These are phyloP conservation scores for Rhizophagus sp. DNA, from an alignment of 192 early-diverging fungal genomes.

Conservation along the genomic window DNA sequence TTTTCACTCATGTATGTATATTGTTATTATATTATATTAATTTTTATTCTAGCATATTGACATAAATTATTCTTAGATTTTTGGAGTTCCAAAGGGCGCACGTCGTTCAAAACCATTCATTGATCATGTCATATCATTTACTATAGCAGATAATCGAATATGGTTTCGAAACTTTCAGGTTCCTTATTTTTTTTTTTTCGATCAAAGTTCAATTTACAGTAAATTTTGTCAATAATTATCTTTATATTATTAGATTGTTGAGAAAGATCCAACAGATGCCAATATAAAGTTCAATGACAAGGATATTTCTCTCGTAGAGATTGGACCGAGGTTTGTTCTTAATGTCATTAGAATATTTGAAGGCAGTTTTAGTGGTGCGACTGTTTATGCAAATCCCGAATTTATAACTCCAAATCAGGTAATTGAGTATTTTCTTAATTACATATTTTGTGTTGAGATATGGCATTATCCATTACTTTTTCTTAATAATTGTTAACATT, in stretches of 20 bases:
- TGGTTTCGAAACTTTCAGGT: conserved; percentile 98
- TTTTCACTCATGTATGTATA: conserved; percentile 66
- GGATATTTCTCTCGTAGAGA: conserved; percentile 86
- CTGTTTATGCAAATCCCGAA: conserved; percentile 87
- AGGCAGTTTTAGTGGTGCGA: conserved; percentile 90
- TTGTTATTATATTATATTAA: background rate
- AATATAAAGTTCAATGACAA: conserved; percentile 36
- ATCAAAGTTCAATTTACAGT: background rate
- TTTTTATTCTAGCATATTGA: background rate
- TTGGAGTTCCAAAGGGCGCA: conserved; percentile 84
- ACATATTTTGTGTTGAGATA: no score
- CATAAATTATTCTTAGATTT: conserved; percentile 53
- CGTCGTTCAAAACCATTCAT: conserved; percentile 95
- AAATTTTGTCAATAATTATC: background rate
- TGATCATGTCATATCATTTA: conserved; percentile 92
- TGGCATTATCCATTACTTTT: no score
- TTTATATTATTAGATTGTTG: conserved; percentile 57
- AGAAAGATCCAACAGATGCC: conserved; percentile 50
- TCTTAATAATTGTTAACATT: no score
- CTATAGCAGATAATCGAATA: conserved; percentile 82
- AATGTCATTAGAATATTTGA: conserved; percentile 93
- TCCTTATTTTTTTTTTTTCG: background rate
- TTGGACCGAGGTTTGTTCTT: conserved; percentile 96
- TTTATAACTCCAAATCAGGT: conserved; percentile 76
- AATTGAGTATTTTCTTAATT: background rate